Conservation (phyloP, 768 basidiomycete genomes). For the Podaxis sp. region DNA sequence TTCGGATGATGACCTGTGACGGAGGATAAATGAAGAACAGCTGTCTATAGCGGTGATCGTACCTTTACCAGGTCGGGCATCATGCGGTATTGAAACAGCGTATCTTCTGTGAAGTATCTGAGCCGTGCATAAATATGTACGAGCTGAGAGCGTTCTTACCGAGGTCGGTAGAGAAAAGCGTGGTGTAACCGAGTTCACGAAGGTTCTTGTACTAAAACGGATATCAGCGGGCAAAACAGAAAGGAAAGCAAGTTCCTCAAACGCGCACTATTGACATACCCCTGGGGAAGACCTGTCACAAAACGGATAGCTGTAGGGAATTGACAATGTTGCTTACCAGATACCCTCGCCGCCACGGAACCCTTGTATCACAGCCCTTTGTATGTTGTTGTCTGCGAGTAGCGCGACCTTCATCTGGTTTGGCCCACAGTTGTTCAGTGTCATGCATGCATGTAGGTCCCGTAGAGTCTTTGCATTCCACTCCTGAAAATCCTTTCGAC, state of each 20-base stretch:
- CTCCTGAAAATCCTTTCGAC: conserved; percentile 25
- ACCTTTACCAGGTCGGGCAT: conserved; percentile 34
- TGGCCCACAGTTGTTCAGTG: conserved; percentile 26
- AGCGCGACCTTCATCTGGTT: conserved; percentile 36
- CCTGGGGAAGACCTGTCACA: conserved; percentile 18
- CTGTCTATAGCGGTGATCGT: neutral
- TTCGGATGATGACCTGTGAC: conserved; percentile 27
- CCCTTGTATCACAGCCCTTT: conserved; percentile 20
- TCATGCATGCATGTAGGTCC: conserved; percentile 29
- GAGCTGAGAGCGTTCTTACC: conserved; percentile 16
- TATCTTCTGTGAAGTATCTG: conserved; percentile 19
- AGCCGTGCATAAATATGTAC: neutral
- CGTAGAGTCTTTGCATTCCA: conserved; percentile 27
- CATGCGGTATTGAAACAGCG: conserved; percentile 28
- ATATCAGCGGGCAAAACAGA: neutral
- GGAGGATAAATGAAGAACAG: neutral
- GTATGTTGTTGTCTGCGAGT: conserved; percentile 28
- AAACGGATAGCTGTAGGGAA: neutral
- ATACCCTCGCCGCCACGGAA: conserved; percentile 27
- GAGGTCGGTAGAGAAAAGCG: conserved; percentile 25
- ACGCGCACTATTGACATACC: conserved; percentile 26
- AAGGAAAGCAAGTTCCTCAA: neutral
- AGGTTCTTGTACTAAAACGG: conserved; percentile 25
- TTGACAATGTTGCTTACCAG: conserved; percentile 22
- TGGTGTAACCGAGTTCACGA: conserved; percentile 25